A percentile compares a stretch with the other conserved stretches of the same genome.
phyloP scores from a whole-genome alignment of 495 filamentous ascomycete species.

The Pseudomonodictys pantanalensis region DNA sequence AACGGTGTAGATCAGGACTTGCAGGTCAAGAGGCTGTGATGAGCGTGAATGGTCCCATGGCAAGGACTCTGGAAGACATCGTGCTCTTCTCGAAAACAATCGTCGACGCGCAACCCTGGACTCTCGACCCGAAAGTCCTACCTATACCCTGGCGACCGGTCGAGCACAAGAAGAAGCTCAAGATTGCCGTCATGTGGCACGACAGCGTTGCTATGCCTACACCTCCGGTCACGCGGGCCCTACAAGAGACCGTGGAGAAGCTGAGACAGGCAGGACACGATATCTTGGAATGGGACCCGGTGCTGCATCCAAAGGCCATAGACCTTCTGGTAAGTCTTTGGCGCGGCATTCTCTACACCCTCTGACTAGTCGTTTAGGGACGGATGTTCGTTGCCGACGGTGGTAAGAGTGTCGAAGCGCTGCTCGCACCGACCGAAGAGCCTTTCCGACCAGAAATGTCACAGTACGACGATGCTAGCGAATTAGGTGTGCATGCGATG shows the following conservation, averaged over 20 bases:
- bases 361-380: slow-evolving; percentile 17
- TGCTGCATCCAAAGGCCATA: slow-evolving; percentile 28
- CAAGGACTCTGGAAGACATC: slow-evolving; percentile 50
- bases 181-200: slow-evolving; percentile 29
- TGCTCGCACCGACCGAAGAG: slow-evolving; percentile 35
- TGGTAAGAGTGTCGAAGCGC: slow-evolving; percentile 35
- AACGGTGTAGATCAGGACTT: slow-evolving; percentile 27
- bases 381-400: slow-evolving; percentile 42
- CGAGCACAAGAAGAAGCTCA: slow-evolving; percentile 41
- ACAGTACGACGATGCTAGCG: slow-evolving; percentile 30
- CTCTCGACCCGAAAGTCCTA: slow-evolving; percentile 48
- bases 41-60: slow-evolving; percentile 54
- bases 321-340: slow-evolving; percentile 25
- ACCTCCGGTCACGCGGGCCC: slow-evolving; percentile 27
- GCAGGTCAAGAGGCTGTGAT: slow-evolving; percentile 47
- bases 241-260: slow-evolving; percentile 28
- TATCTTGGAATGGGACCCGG: slow-evolving; percentile 32
- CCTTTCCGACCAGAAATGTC: slow-evolving; percentile 39
- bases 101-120: slow-evolving; percentile 49
- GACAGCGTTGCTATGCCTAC: slow-evolving; percentile 30
- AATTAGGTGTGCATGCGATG: slow-evolving; percentile 37
- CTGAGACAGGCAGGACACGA: slow-evolving; percentile 34
- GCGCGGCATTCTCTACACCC: background rate
- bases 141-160: slow-evolving; percentile 50
- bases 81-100: slow-evolving; percentile 53